Percentiles rank a stretch among this genome's conserved stretches.
Evolutionary conservation across 75 land plant genomes (phyloP).

Genomic region (Adiantum capillusveneris): DNA sequence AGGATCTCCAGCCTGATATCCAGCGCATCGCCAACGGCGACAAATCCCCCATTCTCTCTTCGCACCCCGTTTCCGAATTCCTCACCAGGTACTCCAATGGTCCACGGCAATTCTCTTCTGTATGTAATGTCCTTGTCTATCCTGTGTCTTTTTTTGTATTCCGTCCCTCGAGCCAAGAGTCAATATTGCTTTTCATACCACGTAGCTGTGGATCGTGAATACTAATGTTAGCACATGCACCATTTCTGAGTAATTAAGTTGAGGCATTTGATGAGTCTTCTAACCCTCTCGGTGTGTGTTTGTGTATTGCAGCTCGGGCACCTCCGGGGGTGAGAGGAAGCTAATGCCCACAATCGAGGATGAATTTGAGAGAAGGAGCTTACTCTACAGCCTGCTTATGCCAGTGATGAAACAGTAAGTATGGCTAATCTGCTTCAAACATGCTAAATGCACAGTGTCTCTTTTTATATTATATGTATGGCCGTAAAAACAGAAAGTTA

Average conservation of each 20-base stretch:
- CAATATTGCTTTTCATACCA: too few species aligned
- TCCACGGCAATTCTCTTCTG: too few species aligned
- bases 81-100: constrained; percentile 69
- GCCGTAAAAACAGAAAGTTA: too few species aligned
- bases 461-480: too few species aligned
- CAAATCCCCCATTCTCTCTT: constrained; percentile 56
- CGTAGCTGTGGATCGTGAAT: too few species aligned
- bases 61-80: constrained; percentile 74
- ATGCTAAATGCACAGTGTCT: not conserved
- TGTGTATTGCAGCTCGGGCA: constrained; percentile 69
- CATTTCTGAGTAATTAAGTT: too few species aligned
- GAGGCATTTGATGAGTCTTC: too few species aligned
- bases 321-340: constrained; percentile 81
- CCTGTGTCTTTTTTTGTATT: too few species aligned
- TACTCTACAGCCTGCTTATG: constrained; percentile 60
- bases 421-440: not conserved
- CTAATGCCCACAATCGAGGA: constrained; percentile 75
- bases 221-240: too few species aligned
- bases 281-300: too few species aligned
- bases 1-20: constrained; percentile 58
- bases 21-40: constrained; percentile 86
- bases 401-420: constrained; percentile 79
- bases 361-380: constrained; percentile 45
- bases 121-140: not conserved
- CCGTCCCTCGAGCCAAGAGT: too few species aligned